Evolutionary conservation across 257 asterid species (phyloP), one percentile per base, ranked within the genome.

Genomic region (Ophiorrhiza pumila): DNA sequence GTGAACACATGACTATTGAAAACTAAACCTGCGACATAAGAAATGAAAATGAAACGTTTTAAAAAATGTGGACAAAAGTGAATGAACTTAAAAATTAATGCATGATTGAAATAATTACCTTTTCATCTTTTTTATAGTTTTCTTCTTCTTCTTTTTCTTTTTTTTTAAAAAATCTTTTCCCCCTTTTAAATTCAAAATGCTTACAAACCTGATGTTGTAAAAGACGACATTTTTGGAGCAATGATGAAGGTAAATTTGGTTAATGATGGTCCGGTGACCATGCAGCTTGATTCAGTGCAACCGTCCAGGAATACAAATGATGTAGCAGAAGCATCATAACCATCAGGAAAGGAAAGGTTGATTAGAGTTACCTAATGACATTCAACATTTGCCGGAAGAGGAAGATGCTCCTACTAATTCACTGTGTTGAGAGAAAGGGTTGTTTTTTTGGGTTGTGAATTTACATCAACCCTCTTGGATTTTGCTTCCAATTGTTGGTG

Each of bases 171-270:
- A n/a, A n/a, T n/a, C n/a, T n/a, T n/a, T n/a, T n/a, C n/a, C n/a
- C n/a, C n/a, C n/a, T n/a, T n/a, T n/a, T n/a, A n/a, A n/a, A n/a
- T 91, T 61, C 92, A 83, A 82, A 89, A 85, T 80, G 90, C 96
- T 73, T 89, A 91, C 85, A 78, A 74, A 77, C 72, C 58, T 39
- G 96, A 87, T 75, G 88, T 87, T 0, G 80, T 91, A 47, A 91
- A 91, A 91, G 96, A 93, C 88, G 98, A 97, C 75, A 69, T 88
- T 69, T 93, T 91, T 79, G 96, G 97, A 80, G 96, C 96, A 69
- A 91, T 80, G 96, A 93, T 93, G 97, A 89, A 87, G 98, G 98
- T 91, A 70, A 89, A 83, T 76, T 87, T 89, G 87, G 91, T 91
- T 43, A 93, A 93, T 72, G 98, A 91, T 77, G 96, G 97, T 68